A percentile compares a stretch with the other conserved stretches of the same genome.
Conservation (phyloP, 2,329 filamentous ascomycete species). For the Apiospora phragmitis region DNA sequence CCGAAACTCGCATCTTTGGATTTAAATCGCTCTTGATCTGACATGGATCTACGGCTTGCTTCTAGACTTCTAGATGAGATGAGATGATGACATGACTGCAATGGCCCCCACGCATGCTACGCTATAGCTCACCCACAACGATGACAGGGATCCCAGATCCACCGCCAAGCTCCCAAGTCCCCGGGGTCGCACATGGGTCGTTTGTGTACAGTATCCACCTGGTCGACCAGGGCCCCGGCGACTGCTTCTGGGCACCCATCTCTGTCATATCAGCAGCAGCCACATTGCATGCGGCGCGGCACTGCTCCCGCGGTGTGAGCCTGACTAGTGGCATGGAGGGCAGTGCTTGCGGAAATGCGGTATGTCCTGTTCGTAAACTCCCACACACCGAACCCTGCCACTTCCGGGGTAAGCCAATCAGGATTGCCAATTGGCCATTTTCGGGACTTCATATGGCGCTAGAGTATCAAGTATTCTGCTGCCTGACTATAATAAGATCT, state of each 20-base stretch:
- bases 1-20: neutral
- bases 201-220: neutral
- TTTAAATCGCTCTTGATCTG: neutral
- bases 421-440: neutral
- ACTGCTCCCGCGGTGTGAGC: neutral
- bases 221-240: neutral
- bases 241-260: neutral
- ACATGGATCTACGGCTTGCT: neutral
- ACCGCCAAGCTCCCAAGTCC: neutral
- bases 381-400: neutral
- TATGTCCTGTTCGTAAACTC: neutral
- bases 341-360: neutral
- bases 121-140: neutral
- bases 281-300: no score
- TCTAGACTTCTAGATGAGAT: neutral
- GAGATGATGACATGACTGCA: neutral
- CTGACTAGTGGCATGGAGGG: neutral
- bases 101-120: neutral
- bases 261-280: neutral
- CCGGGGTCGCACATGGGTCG: neutral
- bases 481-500: slow-evolving; percentile 7
- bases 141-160: neutral
- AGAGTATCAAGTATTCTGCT: slow-evolving; percentile 2
- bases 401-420: neutral
- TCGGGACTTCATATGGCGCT: neutral